A percentile compares a stretch with the other conserved stretches of the same genome.
These are phyloP conservation scores for Lotus japonicus DNA, from an alignment of 306 rosid genomes.

Conservation along the genomic window DNA sequence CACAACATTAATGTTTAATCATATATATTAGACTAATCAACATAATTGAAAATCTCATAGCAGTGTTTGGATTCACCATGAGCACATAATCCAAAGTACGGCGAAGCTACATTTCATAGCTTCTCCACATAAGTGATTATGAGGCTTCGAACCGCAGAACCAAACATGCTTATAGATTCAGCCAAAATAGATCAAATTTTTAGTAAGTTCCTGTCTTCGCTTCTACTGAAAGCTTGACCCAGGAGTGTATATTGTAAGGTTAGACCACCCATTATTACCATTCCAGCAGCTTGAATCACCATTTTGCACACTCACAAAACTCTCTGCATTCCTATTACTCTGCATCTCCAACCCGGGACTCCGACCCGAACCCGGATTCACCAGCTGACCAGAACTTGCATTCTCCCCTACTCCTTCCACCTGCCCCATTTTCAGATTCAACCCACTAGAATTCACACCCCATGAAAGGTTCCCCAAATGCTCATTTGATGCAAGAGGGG, in stretches of 20 bases:
- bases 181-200: neutral
- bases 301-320: constrained; percentile 44
- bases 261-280: constrained; percentile 71
- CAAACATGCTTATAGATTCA: neutral
- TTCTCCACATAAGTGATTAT: too few relatives aligned
- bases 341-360: constrained; percentile 38
- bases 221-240: constrained; percentile 64
- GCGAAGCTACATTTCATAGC: too few relatives aligned
- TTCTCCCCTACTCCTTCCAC: constrained; percentile 45
- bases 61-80: too few relatives aligned
- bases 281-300: constrained; percentile 73
- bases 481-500: constrained; percentile 52
- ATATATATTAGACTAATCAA: constrained; percentile 19
- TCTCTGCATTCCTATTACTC: constrained; percentile 37
- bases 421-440: constrained; percentile 47
- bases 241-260: constrained; percentile 87
- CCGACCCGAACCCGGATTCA: constrained; percentile 39
- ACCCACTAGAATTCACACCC: constrained; percentile 51
- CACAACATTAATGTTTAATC: constrained; percentile 24
- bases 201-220: neutral
- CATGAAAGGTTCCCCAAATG: constrained; percentile 52
- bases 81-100: too few relatives aligned
- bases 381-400: constrained; percentile 23
- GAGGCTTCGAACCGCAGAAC: too few relatives aligned
- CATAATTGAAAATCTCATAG: neutral